phyloP scores from a whole-genome alignment of 192 early-diverging fungal species.

The Mortierella alpina region DNA sequence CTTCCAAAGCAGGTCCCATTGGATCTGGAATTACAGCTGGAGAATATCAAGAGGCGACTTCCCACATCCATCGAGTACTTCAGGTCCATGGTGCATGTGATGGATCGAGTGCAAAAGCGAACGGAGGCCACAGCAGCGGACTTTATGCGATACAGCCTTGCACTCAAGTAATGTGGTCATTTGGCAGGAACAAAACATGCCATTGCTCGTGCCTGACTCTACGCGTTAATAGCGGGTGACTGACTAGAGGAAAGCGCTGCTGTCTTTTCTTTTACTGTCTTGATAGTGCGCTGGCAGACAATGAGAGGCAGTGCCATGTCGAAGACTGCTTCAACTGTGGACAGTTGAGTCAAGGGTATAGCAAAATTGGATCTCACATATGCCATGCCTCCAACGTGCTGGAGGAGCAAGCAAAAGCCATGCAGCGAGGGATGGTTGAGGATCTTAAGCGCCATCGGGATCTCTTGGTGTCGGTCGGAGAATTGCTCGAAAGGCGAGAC shows the following conservation, averaged over 20 bases:
- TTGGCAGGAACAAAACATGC: neutral
- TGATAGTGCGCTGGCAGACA: constrained; percentile 61
- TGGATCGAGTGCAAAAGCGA: constrained; percentile 70
- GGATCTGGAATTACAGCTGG: constrained; percentile 64
- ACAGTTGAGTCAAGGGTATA: constrained; percentile 56
- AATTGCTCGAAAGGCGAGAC: constrained; percentile 67
- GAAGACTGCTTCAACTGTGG: constrained; percentile 66
- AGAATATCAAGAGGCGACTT: constrained; percentile 55
- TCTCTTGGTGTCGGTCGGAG: constrained; percentile 65
- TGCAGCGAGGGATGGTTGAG: constrained; percentile 68
- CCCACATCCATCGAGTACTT: constrained; percentile 65
- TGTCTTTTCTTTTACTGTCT: neutral
- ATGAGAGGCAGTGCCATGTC: constrained; percentile 63
- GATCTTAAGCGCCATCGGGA: constrained; percentile 74
- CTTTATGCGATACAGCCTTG: constrained; percentile 63
- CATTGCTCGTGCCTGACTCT: neutral
- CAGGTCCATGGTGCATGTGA: constrained; percentile 63
- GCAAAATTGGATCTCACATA: constrained; percentile 44
- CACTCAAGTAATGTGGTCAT: constrained; percentile 60
- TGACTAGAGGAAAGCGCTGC: neutral
- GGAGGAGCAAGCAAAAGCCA: constrained; percentile 53
- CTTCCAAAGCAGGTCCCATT: constrained; percentile 41
- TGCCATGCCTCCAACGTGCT: constrained; percentile 33
- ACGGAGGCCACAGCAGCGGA: constrained; percentile 71
- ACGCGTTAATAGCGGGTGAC: neutral